A percentile compares a stretch with the other conserved stretches of the same genome.
Conservation (phyloP, 2,329 filamentous ascomycete genomes). For the Neofusicoccum kwambonambiense region DNA sequence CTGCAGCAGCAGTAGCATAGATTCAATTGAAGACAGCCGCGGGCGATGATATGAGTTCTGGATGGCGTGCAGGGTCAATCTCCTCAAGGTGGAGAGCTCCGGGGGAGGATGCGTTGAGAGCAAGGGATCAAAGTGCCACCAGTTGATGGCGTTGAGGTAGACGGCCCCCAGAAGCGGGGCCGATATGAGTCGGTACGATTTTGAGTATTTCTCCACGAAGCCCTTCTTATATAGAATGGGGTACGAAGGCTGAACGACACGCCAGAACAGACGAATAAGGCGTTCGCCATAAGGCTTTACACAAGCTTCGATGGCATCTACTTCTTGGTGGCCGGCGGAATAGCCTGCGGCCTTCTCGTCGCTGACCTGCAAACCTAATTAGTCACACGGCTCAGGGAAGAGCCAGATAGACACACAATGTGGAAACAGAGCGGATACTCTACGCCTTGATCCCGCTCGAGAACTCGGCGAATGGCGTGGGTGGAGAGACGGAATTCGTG, state of each 20-base stretch:
- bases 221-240: constrained; percentile 61
- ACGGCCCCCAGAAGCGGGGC: constrained; percentile 60
- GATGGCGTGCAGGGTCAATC: constrained; percentile 39
- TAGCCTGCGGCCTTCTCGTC: constrained; percentile 12
- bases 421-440: constrained; percentile 22
- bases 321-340: constrained; percentile 3
- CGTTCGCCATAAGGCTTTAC: constrained; percentile 10
- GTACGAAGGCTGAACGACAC: constrained; percentile 59
- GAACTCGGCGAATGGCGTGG: constrained; percentile 21
- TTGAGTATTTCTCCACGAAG: constrained; percentile 60
- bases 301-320: constrained; percentile 12
- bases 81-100: constrained; percentile 35
- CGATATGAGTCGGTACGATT: constrained; percentile 58
- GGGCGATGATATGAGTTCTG: constrained; percentile 43
- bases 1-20: constrained; percentile 35
- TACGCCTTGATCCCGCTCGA: constrained; percentile 18
- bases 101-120: constrained; percentile 46
- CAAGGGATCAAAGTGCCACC: constrained; percentile 58
- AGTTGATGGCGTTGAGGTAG: constrained; percentile 62
- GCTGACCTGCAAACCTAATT: not conserved
- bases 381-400: not conserved
- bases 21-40: constrained; percentile 30
- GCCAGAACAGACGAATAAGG: constrained; percentile 73
- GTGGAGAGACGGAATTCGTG: constrained; percentile 21
- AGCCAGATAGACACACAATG: constrained; percentile 16